Percentiles rank a stretch among this genome's conserved stretches.
Conservation (phyloP, 1,284 basidiomycete genomes). For the Ganoderma lucidum region DNA sequence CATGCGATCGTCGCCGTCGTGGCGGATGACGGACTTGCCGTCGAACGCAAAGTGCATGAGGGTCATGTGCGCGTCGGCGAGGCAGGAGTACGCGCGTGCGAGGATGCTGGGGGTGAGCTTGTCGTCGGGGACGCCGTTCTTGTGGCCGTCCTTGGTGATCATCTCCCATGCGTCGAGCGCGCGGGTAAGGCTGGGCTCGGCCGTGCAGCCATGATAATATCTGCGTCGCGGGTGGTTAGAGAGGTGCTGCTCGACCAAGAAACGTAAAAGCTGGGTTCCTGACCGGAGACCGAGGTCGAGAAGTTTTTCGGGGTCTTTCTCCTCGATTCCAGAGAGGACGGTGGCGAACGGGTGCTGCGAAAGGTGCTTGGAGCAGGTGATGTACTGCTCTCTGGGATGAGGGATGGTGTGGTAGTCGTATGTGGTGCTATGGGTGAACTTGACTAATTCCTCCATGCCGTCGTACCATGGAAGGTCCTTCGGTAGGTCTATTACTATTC, state of each 20-base stretch:
- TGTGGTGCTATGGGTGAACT: not conserved
- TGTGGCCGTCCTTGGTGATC: not conserved
- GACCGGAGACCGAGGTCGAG: constrained; percentile 2
- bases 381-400: not conserved
- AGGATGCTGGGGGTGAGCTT: constrained; percentile 8
- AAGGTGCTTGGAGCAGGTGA: not conserved
- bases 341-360: not conserved
- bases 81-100: constrained; percentile 17
- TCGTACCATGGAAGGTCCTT: not conserved
- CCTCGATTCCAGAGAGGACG: not conserved
- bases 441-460: not conserved
- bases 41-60: constrained; percentile 12
- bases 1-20: not conserved
- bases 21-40: constrained; percentile 8
- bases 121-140: constrained; percentile 3
- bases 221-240: not conserved
- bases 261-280: not conserved
- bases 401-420: not conserved
- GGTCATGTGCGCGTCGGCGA: constrained; percentile 9
- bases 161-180: constrained; percentile 14
- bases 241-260: not conserved
- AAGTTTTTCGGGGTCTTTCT: not conserved
- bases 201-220: constrained; percentile 17
- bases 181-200: not conserved
- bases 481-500: not conserved